A percentile compares a stretch with the other conserved stretches of the same genome.
phyloP scores from a whole-genome alignment of 495 filamentous ascomycete species.

The Elaphomyces granulatus region DNA sequence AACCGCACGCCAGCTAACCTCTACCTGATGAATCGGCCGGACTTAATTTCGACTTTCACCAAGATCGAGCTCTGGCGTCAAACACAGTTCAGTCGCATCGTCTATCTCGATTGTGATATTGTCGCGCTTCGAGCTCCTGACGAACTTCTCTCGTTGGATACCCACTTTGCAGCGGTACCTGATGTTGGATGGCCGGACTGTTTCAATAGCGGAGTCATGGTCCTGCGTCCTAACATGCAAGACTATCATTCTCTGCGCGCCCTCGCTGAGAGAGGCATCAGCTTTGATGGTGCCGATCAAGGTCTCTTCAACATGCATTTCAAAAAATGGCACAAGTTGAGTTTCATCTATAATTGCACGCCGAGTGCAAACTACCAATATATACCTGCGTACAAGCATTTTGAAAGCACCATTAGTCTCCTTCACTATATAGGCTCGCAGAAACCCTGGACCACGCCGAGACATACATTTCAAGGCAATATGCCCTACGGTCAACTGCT shows the following conservation, averaged over 20 bases:
- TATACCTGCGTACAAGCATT: constrained; percentile 85
- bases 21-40: constrained; percentile 77
- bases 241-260: constrained; percentile 76
- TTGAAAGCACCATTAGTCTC: constrained; percentile 70
- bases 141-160: constrained; percentile 69
- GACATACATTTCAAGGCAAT: constrained; percentile 40
- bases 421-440: constrained; percentile 86
- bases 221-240: constrained; percentile 68
- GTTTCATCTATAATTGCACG: constrained; percentile 94
- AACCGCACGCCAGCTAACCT: constrained; percentile 72
- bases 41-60: constrained; percentile 83
- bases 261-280: constrained; percentile 71
- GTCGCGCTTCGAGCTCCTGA: constrained; percentile 79
- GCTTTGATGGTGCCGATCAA: constrained; percentile 96
- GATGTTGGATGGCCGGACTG: constrained; percentile 97
- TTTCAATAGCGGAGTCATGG: constrained; percentile 96
- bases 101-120: constrained; percentile 87
- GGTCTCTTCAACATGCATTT: constrained; percentile 94
- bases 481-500: constrained; percentile 66
- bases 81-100: constrained; percentile 74
- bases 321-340: constrained; percentile 69
- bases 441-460: constrained; percentile 75
- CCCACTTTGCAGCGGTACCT: constrained; percentile 76
- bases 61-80: constrained; percentile 94
- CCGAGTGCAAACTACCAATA: constrained; percentile 92